These are phyloP conservation scores for Candida chauliodis DNA, from an alignment of 805 yeast species.

Conservation along the genomic window DNA sequence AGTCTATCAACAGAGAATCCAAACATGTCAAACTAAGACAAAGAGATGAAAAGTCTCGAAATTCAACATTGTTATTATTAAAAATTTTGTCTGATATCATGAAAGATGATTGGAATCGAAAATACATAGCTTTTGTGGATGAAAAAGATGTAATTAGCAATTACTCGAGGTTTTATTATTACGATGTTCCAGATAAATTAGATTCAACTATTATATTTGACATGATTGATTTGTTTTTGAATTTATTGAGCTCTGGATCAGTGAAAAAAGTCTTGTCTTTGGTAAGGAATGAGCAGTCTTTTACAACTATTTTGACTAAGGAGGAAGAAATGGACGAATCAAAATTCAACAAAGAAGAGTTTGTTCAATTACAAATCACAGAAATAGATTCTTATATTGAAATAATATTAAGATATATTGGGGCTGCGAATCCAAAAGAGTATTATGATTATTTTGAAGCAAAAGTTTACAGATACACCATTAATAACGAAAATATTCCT, in stretches of 20 bases:
- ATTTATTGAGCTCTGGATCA: slow-evolving; percentile 27
- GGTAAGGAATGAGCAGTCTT: slow-evolving; percentile 16
- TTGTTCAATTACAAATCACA: slow-evolving; percentile 12
- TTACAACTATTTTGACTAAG: slow-evolving; percentile 7
- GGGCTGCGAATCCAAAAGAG: slow-evolving; percentile 33
- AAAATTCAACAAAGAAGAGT: slow-evolving; percentile 7
- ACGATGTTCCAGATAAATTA: slow-evolving; percentile 26
- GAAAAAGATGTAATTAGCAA: slow-evolving; percentile 14
- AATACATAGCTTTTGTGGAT: slow-evolving; percentile 10
- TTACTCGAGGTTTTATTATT: slow-evolving; percentile 27
- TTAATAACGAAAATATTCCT: slow-evolving; percentile 25
- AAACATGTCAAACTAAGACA: slow-evolving; percentile 20
- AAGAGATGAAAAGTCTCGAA: slow-evolving; percentile 26
- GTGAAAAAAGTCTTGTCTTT: slow-evolving; percentile 25
- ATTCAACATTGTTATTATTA: slow-evolving; percentile 30
- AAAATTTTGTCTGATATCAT: slow-evolving; percentile 29
- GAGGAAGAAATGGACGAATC: slow-evolving; percentile 6
- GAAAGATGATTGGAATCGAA: slow-evolving; percentile 26
- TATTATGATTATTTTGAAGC: slow-evolving; percentile 24
- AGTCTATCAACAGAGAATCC: slow-evolving; percentile 21
- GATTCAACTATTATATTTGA: slow-evolving; percentile 14
- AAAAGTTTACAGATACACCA: slow-evolving; percentile 23
- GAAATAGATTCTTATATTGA: slow-evolving; percentile 34
- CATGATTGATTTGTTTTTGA: slow-evolving; percentile 26
- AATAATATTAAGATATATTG: slow-evolving; percentile 29